Conservation (phyloP, 331 rosid genomes). For the Saraca asoca region DNA sequence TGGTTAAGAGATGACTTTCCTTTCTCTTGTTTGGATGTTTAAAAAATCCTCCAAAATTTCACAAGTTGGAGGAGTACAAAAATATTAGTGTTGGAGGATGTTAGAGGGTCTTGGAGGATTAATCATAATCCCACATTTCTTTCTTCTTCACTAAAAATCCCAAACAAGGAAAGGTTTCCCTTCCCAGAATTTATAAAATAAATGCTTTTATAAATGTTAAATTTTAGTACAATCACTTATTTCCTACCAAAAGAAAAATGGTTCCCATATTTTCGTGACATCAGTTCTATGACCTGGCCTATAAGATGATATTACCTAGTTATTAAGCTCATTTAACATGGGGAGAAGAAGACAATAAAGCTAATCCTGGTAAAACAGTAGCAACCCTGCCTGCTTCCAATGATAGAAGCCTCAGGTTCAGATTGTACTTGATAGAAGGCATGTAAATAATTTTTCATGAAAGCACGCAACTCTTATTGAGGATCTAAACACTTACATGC, state of each 20-base stretch:
- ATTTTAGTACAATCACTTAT: background rate
- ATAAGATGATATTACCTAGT: background rate
- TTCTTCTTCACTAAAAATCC: too few relatives aligned
- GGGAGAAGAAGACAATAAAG: background rate
- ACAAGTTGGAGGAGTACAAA: too few relatives aligned
- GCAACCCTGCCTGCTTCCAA: background rate
- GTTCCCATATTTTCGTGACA: background rate
- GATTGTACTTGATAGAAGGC: background rate
- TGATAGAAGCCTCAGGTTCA: background rate
- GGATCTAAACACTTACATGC: conserved; percentile 52
- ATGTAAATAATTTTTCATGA: conserved; percentile 14
- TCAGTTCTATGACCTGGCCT: background rate
- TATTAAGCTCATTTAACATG: background rate
- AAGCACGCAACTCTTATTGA: background rate
- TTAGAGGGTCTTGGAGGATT: too few relatives aligned
- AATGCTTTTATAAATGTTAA: background rate
- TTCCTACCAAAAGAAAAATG: background rate
- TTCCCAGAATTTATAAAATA: background rate
- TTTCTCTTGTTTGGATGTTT: too few relatives aligned
- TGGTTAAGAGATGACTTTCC: too few relatives aligned
- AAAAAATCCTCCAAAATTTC: too few relatives aligned
- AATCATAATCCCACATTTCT: too few relatives aligned
- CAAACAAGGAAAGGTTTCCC: too few relatives aligned
- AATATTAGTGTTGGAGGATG: too few relatives aligned
- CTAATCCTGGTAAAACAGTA: background rate